Evolutionary conservation across 169 alveolate species (phyloP).

Genomic region (Neospora caninum): DNA sequence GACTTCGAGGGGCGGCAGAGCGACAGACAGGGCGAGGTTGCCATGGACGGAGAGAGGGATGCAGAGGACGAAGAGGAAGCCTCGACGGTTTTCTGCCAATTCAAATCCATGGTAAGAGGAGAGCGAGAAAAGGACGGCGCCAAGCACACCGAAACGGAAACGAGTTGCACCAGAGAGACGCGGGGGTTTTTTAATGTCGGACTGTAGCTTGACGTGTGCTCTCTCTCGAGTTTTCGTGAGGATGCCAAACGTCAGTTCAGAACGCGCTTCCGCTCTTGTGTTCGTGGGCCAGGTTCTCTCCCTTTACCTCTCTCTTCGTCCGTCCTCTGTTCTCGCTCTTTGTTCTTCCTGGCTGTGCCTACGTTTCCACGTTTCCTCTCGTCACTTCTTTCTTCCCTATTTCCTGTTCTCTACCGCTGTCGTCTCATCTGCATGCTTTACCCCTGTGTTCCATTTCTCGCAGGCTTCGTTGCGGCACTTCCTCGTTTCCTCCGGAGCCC

Average conservation of each 20-base stretch:
- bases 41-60: neutral
- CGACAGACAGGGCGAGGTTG: neutral
- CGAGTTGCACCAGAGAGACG: too few species aligned
- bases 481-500: neutral
- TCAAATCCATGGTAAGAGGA: neutral
- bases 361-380: too few species aligned
- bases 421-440: neutral
- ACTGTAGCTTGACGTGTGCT: too few species aligned
- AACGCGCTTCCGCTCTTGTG: too few species aligned
- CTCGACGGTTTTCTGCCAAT: neutral
- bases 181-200: too few species aligned
- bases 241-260: too few species aligned
- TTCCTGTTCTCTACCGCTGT: neutral
- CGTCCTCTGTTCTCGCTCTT: too few species aligned
- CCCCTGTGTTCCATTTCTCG: neutral
- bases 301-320: too few species aligned
- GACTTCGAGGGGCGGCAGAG: neutral
- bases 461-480: constrained; percentile 21
- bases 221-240: too few species aligned
- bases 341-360: too few species aligned
- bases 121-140: neutral
- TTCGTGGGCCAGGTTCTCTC: too few species aligned
- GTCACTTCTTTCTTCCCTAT: neutral
- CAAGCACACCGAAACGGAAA: too few species aligned
- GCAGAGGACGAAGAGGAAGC: neutral